Evolutionary conservation across 2,329 filamentous ascomycete species (phyloP).

Genomic region (Penicillium paneum): DNA sequence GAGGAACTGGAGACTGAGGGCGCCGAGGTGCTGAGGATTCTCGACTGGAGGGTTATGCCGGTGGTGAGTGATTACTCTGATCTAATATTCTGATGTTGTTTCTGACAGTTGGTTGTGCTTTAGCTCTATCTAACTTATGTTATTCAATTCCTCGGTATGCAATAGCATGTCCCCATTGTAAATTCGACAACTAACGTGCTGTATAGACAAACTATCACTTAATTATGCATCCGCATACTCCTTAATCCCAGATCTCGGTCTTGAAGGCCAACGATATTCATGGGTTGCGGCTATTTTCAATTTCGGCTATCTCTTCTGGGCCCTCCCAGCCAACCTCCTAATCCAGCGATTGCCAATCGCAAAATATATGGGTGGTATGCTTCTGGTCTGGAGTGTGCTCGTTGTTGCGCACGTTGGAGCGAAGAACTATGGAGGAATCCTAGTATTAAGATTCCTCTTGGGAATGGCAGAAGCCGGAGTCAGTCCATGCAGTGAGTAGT

Average conservation of each 20-base stretch:
- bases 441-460: constrained; percentile 48
- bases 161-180: not conserved
- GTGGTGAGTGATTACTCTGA: constrained; percentile 33
- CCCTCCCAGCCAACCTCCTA: constrained; percentile 42
- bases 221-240: constrained; percentile 44
- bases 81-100: too few species aligned
- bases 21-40: constrained; percentile 41
- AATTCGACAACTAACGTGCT: not conserved
- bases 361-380: constrained; percentile 42
- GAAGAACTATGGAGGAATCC: constrained; percentile 42
- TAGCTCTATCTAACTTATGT: constrained; percentile 41
- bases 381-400: constrained; percentile 44
- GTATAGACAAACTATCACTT: constrained; percentile 29
- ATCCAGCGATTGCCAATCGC: constrained; percentile 45
- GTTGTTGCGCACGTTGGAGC: constrained; percentile 40
- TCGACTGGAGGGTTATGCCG: constrained; percentile 49
- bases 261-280: constrained; percentile 44
- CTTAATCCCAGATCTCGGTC: constrained; percentile 41
- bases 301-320: constrained; percentile 44
- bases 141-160: constrained; percentile 46
- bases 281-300: constrained; percentile 47
- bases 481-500: constrained; percentile 28
- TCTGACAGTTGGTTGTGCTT: constrained; percentile 18
- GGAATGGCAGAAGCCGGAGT: constrained; percentile 43
- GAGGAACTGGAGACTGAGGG: constrained; percentile 47